A percentile compares a stretch with the other conserved stretches of the same genome.
These are phyloP conservation scores for Trichoderma brevicompactum DNA, from an alignment of 2,329 filamentous ascomycete species.

Conservation along the genomic window DNA sequence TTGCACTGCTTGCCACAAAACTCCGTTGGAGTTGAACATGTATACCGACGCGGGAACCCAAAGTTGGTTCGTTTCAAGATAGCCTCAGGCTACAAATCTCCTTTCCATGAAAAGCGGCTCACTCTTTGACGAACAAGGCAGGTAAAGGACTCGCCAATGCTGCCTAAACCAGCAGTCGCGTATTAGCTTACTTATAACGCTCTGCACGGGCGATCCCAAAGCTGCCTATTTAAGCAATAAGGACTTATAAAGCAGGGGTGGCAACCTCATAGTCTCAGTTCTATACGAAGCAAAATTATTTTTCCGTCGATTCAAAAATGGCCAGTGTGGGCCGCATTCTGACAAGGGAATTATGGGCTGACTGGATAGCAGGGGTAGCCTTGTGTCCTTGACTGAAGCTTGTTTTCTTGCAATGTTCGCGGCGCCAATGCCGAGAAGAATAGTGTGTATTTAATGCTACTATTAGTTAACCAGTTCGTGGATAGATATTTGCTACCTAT, in stretches of 20 bases:
- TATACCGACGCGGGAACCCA: background rate
- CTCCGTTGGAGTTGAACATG: background rate
- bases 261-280: background rate
- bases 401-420: background rate
- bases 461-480: too few relatives aligned
- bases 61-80: background rate
- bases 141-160: background rate
- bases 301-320: constrained; percentile 12
- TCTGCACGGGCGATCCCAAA: constrained; percentile 6
- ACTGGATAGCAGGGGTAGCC: background rate
- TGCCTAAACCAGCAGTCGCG: background rate
- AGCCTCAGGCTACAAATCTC: background rate
- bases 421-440: too few relatives aligned
- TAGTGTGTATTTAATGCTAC: too few relatives aligned
- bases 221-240: constrained; percentile 3
- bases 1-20: background rate
- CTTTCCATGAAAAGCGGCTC: constrained; percentile 1
- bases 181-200: constrained; percentile 14
- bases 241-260: background rate
- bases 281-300: constrained; percentile 25
- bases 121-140: constrained; percentile 12
- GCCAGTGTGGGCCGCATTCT: background rate
- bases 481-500: too few relatives aligned
- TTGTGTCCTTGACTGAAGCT: background rate
- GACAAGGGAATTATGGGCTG: constrained; percentile 8